Conservation (phyloP, 495 filamentous ascomycete genomes). For the Aspergillus ellipticus region DNA sequence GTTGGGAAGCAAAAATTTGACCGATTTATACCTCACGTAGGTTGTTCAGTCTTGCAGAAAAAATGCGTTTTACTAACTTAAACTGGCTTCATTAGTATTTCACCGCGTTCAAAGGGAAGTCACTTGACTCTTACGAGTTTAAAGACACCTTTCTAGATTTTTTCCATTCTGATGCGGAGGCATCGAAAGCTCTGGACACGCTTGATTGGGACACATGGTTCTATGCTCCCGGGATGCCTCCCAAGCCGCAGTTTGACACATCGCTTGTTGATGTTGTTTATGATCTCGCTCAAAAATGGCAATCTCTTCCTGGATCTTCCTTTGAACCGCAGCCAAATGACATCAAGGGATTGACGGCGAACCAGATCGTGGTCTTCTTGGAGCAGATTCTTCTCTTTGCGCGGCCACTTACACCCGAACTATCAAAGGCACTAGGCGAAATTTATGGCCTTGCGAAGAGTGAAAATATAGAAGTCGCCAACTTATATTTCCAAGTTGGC, state of each 20-base stretch:
- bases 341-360: conserved; percentile 68
- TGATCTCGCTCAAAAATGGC: conserved; percentile 75
- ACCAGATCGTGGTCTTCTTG: conserved; percentile 87
- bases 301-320: conserved; percentile 38
- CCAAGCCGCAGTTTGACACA: conserved; percentile 87
- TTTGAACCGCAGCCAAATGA: conserved; percentile 69
- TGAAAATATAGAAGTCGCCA: conserved; percentile 80
- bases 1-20: conserved; percentile 85
- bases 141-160: conserved; percentile 81
- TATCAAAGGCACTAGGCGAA: conserved; percentile 64
- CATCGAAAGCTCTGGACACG: conserved; percentile 59
- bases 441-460: conserved; percentile 65
- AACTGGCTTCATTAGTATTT: conserved; percentile 59
- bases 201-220: conserved; percentile 90
- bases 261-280: conserved; percentile 84
- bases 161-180: conserved; percentile 64
- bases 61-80: conserved; percentile 16
- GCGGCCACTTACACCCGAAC: conserved; percentile 54
- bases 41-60: conserved; percentile 9
- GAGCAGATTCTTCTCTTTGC: conserved; percentile 66
- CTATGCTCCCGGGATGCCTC: conserved; percentile 78
- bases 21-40: conserved; percentile 82
- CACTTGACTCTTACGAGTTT: conserved; percentile 90
- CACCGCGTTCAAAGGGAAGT: conserved; percentile 70
- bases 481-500: conserved; percentile 72